Conservation (phyloP, 2,329 filamentous ascomycete species). For the Whalleya microplaca region DNA sequence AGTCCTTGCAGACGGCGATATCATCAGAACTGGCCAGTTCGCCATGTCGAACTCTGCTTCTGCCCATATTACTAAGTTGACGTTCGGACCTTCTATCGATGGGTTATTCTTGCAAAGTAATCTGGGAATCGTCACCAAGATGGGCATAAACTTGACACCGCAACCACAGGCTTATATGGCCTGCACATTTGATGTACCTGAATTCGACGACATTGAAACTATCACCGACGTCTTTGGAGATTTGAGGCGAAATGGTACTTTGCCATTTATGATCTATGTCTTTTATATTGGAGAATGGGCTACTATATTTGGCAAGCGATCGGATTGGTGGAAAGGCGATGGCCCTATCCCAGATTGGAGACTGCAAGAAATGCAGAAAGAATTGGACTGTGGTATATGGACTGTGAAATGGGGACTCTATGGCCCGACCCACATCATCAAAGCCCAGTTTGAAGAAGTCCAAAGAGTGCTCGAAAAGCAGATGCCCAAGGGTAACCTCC, state of each 20-base stretch:
- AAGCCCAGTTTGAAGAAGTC: slow-evolving; percentile 49
- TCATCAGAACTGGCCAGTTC: slow-evolving; percentile 49
- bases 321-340: slow-evolving; percentile 47
- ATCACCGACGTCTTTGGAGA: slow-evolving; percentile 50
- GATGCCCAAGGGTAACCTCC: slow-evolving; percentile 43
- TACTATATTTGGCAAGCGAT: slow-evolving; percentile 46
- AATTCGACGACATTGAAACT: slow-evolving; percentile 48
- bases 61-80: slow-evolving; percentile 42
- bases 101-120: slow-evolving; percentile 58
- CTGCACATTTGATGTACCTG: slow-evolving; percentile 49
- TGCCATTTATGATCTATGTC: slow-evolving; percentile 49
- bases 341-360: slow-evolving; percentile 51
- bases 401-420: slow-evolving; percentile 50
- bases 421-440: slow-evolving; percentile 45
- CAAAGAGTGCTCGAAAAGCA: slow-evolving; percentile 39
- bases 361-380: slow-evolving; percentile 45
- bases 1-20: slow-evolving; percentile 47
- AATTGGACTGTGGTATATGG: slow-evolving; percentile 49
- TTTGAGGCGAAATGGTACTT: slow-evolving; percentile 46
- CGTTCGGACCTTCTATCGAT: slow-evolving; percentile 47
- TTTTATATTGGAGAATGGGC: slow-evolving; percentile 51
- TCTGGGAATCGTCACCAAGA: slow-evolving; percentile 58
- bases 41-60: slow-evolving; percentile 46
- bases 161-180: slow-evolving; percentile 51
- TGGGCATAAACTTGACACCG: slow-evolving; percentile 50